These are phyloP conservation scores for Dryas integrifolia DNA, from an alignment of 331 rosid genomes.

Conservation along the genomic window DNA sequence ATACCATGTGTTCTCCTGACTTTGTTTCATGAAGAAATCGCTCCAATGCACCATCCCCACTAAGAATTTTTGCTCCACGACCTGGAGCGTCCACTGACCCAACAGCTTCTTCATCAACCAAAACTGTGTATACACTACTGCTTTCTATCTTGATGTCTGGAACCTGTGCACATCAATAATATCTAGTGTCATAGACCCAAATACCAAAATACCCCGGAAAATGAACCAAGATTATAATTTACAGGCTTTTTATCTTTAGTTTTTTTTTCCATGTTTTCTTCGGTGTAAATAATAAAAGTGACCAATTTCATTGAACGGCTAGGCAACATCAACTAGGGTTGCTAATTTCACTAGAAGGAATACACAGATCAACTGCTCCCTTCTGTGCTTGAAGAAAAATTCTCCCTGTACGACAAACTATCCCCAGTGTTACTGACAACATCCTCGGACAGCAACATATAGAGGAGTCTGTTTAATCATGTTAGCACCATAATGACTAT, in stretches of 20 bases:
- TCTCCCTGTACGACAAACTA: background rate
- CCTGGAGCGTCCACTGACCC: constrained; percentile 49
- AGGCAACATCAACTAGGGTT: background rate
- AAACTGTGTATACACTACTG: constrained; percentile 38
- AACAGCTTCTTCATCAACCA: constrained; percentile 78
- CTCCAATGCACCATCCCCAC: constrained; percentile 28
- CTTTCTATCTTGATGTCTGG: constrained; percentile 44
- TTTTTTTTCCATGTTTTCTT: background rate
- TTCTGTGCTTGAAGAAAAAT: background rate
- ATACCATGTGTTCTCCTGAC: constrained; percentile 27
- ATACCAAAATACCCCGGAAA: background rate
- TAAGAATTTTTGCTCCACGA: constrained; percentile 57
- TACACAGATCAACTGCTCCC: background rate
- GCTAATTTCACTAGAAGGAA: background rate
- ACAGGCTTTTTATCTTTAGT: background rate
- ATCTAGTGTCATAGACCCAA: constrained; percentile 9
- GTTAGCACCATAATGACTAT: background rate
- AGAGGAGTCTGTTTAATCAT: background rate
- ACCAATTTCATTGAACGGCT: background rate
- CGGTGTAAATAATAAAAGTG: background rate
- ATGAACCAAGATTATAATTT: background rate
- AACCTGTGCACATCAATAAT: constrained; percentile 35
- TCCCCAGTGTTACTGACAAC: background rate
- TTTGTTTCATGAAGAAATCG: constrained; percentile 13
- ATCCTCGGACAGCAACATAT: background rate